phyloP scores from a whole-genome alignment of 179 eudicot species.

The Silene noctiflora region DNA sequence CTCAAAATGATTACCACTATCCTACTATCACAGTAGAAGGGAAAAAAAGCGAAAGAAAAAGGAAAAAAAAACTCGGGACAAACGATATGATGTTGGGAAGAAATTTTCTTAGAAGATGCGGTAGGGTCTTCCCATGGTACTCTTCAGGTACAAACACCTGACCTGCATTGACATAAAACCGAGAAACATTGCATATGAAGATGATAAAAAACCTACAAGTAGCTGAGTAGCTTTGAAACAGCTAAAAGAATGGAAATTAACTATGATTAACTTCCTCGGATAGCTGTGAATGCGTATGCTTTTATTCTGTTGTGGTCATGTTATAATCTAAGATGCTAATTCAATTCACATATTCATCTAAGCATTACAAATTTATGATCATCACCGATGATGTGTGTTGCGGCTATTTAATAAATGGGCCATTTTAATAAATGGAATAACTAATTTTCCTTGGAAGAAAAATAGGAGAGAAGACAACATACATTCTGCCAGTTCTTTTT shows the following conservation, averaged over 20 bases:
- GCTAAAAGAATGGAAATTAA: no score
- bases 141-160: slow-evolving; percentile 82
- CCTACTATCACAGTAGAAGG: slow-evolving; percentile 8
- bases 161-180: slow-evolving; percentile 40
- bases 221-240: no score
- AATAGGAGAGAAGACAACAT: slow-evolving; percentile 15
- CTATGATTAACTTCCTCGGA: no score
- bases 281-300: no score
- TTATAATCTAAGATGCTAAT: no score
- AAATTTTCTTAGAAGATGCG: slow-evolving; percentile 56
- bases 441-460: no score
- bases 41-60: background rate
- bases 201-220: background rate
- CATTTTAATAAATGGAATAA: no score
- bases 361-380: no score
- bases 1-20: slow-evolving; percentile 1
- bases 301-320: no score
- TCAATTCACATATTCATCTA: no score
- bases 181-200: background rate
- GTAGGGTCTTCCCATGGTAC: slow-evolving; percentile 76
- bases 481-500: slow-evolving; percentile 96
- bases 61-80: slow-evolving; percentile 14
- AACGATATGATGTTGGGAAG: background rate
- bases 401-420: no score
- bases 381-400: no score